Base-by-base conservation (phyloP, 805 yeast genomes). In the Yarrowia sp. region DNA sequence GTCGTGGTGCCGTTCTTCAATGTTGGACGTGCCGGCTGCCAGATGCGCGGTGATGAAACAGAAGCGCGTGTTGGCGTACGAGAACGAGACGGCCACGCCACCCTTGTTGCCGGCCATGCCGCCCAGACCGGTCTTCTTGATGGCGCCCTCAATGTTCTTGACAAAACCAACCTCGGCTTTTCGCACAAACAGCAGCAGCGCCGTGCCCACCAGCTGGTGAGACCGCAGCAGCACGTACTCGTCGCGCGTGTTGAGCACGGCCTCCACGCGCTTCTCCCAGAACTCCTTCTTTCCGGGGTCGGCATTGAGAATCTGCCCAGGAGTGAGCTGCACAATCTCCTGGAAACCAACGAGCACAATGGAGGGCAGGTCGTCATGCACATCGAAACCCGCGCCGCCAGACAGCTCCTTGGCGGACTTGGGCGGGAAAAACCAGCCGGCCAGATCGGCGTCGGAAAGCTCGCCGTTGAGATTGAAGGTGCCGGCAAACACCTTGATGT, bases 91-190 rank as follows among this genome's bases (percentile, higher is more conserved):
- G 0, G 97, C 97, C 69, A 93, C 96, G 4, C 96, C 97, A 53
- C 99, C 99, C 77, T 94, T 94, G 76, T 95, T 94, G 17, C 98
- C 99, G 0, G 98, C 86, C 80, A 95, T 94, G 53, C 99, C 99
- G 44, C 98, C 97, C 67, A 95, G 80, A 0, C 98, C 99, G 0
- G 98, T 94, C 77, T 94, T 94, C 73, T 93, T 94, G 13, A 90
- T 85, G n/a, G 93, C 85, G n/a, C 98, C 98, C 72, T 92, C 93
- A 6, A 95, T 97, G 73, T 89, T 88, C 14, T 91, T 90, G 4
- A 95, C 87, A 66, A 81, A 74, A 20, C 78, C 76, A 34, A 90
- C 78, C 70, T 88, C 87, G 2, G 83, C 78, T 67, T 86, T 86
- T 71, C 87, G 86, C 5, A 87, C 87, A 75, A 87, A 93, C 50